Evolutionary conservation across 768 basidiomycete species (phyloP).

Genomic region (Mycena rebaudengoi): DNA sequence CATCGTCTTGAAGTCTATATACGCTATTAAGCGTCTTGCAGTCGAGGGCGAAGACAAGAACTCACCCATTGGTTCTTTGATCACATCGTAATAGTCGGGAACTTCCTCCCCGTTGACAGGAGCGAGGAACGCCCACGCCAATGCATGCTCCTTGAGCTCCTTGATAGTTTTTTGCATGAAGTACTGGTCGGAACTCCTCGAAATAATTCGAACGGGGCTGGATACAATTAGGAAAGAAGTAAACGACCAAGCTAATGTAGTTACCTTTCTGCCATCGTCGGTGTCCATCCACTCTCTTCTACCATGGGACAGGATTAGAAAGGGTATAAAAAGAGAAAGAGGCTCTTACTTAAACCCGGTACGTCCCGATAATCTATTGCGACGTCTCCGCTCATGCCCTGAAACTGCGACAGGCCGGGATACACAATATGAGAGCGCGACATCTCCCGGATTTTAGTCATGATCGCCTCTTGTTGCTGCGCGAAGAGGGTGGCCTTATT

Average conservation of each 20-base stretch:
- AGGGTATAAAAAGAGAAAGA: not conserved
- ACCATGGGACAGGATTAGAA: constrained; percentile 9
- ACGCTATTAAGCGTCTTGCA: not conserved
- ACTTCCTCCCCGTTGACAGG: constrained; percentile 87
- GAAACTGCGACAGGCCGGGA: constrained; percentile 80
- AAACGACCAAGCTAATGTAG: not conserved
- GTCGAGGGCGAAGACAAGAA: not conserved
- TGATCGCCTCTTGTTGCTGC: constrained; percentile 88
- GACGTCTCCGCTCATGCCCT: constrained; percentile 57
- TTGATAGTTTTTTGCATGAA: constrained; percentile 81
- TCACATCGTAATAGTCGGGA: constrained; percentile 88
- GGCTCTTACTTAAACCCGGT: constrained; percentile 81
- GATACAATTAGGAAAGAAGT: not conserved
- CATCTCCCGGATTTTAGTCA: constrained; percentile 86
- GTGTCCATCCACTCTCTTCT: constrained; percentile 95
- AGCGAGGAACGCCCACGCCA: constrained; percentile 86
- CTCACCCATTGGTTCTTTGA: constrained; percentile 93
- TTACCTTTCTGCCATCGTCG: constrained; percentile 78
- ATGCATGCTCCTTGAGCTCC: constrained; percentile 79
- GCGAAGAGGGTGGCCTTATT: constrained; percentile 78
- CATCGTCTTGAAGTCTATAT: constrained; percentile 85
- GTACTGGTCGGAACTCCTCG: constrained; percentile 63
- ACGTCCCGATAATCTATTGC: constrained; percentile 78
- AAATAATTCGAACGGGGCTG: constrained; percentile 45
- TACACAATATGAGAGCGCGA: constrained; percentile 90